A percentile compares a stretch with the other conserved stretches of the same genome.
phyloP scores from a whole-genome alignment of 192 early-diverging fungal species.

The Obelidium mucronatum region DNA sequence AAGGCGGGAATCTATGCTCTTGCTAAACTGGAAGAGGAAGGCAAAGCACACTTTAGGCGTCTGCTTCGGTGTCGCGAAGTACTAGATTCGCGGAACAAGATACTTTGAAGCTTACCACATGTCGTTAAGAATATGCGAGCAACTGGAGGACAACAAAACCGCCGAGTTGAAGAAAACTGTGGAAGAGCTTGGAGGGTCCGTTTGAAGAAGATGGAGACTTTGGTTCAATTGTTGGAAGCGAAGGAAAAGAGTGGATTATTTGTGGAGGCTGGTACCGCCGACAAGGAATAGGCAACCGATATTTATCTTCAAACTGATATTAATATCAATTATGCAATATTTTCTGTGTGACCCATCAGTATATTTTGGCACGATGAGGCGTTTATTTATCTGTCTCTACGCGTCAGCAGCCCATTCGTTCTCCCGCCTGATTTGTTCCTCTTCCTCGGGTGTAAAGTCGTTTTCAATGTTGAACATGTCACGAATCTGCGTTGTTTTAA shows the following conservation, averaged over 20 bases:
- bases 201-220: conserved; percentile 43
- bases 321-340: too few species aligned
- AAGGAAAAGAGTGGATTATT: conserved; percentile 35
- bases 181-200: conserved; percentile 43
- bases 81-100: conserved; percentile 35
- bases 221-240: conserved; percentile 37
- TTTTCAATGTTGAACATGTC: conserved; percentile 95
- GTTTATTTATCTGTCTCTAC: too few species aligned
- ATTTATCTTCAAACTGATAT: too few species aligned
- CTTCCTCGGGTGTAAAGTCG: conserved; percentile 97
- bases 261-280: too few species aligned
- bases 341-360: too few species aligned
- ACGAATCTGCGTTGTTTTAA: conserved; percentile 68
- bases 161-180: conserved; percentile 35
- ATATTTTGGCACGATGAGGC: too few species aligned
- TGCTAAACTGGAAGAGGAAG: conserved; percentile 14
- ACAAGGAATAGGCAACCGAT: too few species aligned
- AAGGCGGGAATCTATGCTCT: conserved; percentile 24
- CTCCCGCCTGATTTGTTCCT: conserved; percentile 76
- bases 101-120: conserved; percentile 2
- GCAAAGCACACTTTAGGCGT: conserved; percentile 6
- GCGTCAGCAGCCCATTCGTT: conserved; percentile 65
- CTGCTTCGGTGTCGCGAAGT: background rate
- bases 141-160: conserved; percentile 1
- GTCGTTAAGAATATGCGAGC: conserved; percentile 13